Percentiles rank a stretch among this genome's conserved stretches.
phyloP scores from a whole-genome alignment of 78 protist genomes.

The Mastigamoeba balamuthi region DNA sequence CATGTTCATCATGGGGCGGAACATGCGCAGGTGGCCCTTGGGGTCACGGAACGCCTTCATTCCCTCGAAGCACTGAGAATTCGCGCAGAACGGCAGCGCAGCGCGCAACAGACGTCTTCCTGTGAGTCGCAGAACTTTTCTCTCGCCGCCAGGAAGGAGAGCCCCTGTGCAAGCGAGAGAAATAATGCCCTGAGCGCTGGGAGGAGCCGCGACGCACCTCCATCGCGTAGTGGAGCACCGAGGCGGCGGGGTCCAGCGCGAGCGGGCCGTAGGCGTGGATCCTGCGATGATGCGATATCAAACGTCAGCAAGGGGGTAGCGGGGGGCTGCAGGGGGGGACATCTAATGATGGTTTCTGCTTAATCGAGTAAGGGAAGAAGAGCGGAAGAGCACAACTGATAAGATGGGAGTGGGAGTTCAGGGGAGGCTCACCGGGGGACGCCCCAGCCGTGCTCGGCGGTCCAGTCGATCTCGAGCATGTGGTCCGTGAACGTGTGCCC shows the following conservation, averaged over 20 bases:
- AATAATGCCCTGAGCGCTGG: background rate
- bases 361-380: background rate
- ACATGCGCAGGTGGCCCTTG: constrained; percentile 49
- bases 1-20: constrained; percentile 91
- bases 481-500: constrained; percentile 83
- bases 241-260: constrained; percentile 68
- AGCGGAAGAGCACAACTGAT: background rate
- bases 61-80: constrained; percentile 94
- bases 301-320: too few relatives aligned
- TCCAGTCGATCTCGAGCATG: constrained; percentile 84
- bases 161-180: background rate
- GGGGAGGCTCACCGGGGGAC: constrained; percentile 24
- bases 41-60: constrained; percentile 85
- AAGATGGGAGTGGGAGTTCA: background rate
- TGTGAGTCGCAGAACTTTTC: too few relatives aligned
- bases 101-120: too few relatives aligned
- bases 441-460: constrained; percentile 69
- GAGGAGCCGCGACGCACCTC: constrained; percentile 22
- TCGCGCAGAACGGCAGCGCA: too few relatives aligned
- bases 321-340: background rate
- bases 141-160: too few relatives aligned
- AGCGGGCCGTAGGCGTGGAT: constrained; percentile 78
- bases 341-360: background rate
- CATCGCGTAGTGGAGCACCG: constrained; percentile 85
- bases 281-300: too few relatives aligned